Conservation (phyloP, 2,329 filamentous ascomycete species). For the Chaetomium sp. region DNA sequence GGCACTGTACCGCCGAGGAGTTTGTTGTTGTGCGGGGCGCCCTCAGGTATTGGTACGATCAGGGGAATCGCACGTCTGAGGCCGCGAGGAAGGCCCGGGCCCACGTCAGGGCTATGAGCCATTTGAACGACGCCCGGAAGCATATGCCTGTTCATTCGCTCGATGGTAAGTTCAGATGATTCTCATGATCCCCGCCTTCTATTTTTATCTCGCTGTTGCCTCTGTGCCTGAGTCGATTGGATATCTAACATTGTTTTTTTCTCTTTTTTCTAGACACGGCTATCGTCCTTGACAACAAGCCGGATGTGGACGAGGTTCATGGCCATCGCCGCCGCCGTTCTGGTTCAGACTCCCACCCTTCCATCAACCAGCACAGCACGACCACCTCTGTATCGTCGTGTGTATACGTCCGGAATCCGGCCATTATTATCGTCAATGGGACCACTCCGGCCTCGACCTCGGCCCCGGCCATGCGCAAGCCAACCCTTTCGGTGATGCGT, state of each 20-base stretch:
- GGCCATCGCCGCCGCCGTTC: background rate
- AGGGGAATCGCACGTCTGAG: background rate
- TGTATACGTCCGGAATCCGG: background rate
- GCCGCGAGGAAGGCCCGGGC: background rate
- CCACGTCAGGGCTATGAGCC: background rate
- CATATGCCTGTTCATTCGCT: background rate
- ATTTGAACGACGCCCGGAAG: background rate
- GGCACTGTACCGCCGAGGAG: background rate
- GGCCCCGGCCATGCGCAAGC: too few relatives aligned
- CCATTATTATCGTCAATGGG: background rate
- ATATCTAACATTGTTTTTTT: background rate
- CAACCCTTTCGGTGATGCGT: too few relatives aligned
- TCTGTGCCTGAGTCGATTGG: background rate
- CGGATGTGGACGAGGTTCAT: background rate
- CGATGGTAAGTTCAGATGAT: background rate
- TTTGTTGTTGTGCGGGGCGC: conserved; percentile 1
- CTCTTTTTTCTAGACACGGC: background rate
- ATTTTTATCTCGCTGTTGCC: background rate
- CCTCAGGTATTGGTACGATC: conserved; percentile 9
- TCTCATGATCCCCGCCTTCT: background rate
- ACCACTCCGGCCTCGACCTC: background rate
- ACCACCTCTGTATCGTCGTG: background rate
- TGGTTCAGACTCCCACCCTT: background rate
- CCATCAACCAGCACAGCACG: background rate
- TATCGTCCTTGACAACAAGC: background rate